These are phyloP conservation scores for Alternaria solani DNA, from an alignment of 2,329 filamentous ascomycete species.

Conservation along the genomic window DNA sequence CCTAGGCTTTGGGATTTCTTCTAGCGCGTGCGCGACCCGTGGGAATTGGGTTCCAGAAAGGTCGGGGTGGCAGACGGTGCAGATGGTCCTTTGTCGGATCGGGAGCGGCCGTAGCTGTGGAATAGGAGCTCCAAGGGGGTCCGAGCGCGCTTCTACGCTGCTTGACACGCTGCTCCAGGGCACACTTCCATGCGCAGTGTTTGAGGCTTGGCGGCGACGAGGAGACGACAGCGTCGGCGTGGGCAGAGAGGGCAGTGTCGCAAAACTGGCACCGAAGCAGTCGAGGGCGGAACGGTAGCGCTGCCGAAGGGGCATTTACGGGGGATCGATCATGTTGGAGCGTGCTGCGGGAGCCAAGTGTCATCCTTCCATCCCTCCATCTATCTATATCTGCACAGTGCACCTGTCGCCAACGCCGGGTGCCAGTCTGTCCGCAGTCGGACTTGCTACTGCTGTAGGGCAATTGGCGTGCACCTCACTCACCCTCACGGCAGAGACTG, in stretches of 20 bases:
- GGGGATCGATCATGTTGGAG: slow-evolving; percentile 14
- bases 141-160: slow-evolving; percentile 15
- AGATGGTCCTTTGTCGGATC: slow-evolving; percentile 20
- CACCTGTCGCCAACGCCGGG: not conserved
- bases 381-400: too few relatives aligned
- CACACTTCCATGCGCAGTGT: slow-evolving; percentile 3
- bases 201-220: slow-evolving; percentile 15
- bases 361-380: slow-evolving; percentile 4
- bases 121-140: slow-evolving; percentile 22
- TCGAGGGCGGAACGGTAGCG: slow-evolving; percentile 21
- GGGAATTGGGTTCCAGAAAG: slow-evolving; percentile 16
- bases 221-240: not conserved
- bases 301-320: slow-evolving; percentile 16
- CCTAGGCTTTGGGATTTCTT: slow-evolving; percentile 10
- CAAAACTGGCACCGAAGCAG: slow-evolving; percentile 3
- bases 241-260: not conserved
- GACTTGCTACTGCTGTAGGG: slow-evolving; percentile 12
- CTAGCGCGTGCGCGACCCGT: slow-evolving; percentile 25
- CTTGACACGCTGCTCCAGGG: slow-evolving; percentile 1
- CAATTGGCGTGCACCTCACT: slow-evolving; percentile 4
- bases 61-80: slow-evolving; percentile 19
- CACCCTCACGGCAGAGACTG: slow-evolving; percentile 4
- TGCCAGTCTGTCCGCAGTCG: slow-evolving; percentile 1
- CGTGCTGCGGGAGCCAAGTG: slow-evolving; percentile 14
- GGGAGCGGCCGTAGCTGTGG: slow-evolving; percentile 21